phyloP scores from a whole-genome alignment of 371 early-diverging fungal genomes.

The Rhizomucor pusillus region DNA sequence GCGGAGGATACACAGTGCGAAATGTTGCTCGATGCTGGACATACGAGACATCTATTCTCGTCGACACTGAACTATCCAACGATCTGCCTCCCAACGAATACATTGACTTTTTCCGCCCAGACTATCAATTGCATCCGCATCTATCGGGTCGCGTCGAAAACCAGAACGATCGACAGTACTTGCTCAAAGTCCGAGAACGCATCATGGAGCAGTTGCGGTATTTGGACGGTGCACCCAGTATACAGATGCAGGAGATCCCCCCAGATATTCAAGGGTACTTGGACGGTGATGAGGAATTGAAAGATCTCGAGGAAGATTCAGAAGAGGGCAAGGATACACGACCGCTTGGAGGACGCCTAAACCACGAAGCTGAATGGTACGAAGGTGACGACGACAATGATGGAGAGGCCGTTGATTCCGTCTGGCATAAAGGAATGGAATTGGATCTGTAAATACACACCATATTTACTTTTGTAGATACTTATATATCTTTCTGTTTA shows the following conservation, averaged over 20 bases:
- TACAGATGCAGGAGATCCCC: conserved; percentile 93
- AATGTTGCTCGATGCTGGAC: conserved; percentile 96
- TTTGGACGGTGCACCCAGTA: conserved; percentile 91
- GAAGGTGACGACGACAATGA: conserved; percentile 47
- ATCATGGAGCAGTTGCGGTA: conserved; percentile 92
- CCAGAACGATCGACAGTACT: conserved; percentile 84
- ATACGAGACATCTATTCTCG: conserved; percentile 89
- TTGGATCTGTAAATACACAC: conserved; percentile 16
- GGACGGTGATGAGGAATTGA: conserved; percentile 58
- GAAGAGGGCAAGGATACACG: conserved; percentile 48
- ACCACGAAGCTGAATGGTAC: conserved; percentile 41
- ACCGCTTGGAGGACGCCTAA: conserved; percentile 19
- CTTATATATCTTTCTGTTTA: conserved; percentile 2
- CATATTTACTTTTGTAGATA: background rate
- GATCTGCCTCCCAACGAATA: conserved; percentile 76
- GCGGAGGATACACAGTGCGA: conserved; percentile 94
- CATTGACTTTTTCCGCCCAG: conserved; percentile 80
- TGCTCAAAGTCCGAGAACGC: conserved; percentile 73
- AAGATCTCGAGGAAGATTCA: conserved; percentile 55
- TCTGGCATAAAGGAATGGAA: conserved; percentile 25
- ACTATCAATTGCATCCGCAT: conserved; percentile 82
- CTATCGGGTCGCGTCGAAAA: conserved; percentile 81
- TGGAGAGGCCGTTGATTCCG: conserved; percentile 37
- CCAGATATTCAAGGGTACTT: conserved; percentile 78
- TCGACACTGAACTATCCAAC: conserved; percentile 73